Percentiles rank a stretch among this genome's conserved stretches.
Conservation (phyloP, 2,329 filamentous ascomycete species). For the Leptographium flavum region DNA sequence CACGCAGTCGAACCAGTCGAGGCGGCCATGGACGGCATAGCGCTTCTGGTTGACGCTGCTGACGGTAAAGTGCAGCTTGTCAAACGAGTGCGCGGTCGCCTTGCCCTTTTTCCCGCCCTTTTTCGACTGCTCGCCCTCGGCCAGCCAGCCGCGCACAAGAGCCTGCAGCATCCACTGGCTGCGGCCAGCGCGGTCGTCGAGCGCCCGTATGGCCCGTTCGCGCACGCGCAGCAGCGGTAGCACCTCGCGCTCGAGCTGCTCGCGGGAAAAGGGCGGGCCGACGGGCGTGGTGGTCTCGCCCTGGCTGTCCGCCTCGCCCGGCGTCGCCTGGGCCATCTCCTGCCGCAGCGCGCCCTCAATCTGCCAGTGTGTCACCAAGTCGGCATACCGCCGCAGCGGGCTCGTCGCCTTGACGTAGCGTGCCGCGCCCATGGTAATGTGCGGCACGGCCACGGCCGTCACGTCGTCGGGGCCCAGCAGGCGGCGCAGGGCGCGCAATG, state of each 20-base stretch:
- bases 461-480: constrained; percentile 37
- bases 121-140: constrained; percentile 4
- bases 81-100: constrained; percentile 21
- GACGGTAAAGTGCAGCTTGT: constrained; percentile 34
- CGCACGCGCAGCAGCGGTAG: constrained; percentile 37
- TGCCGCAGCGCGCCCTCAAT: constrained; percentile 42
- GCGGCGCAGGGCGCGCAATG: constrained; percentile 18
- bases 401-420: constrained; percentile 51
- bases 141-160: constrained; percentile 44
- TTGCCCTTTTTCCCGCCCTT: background rate
- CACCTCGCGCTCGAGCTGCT: constrained; percentile 25
- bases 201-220: constrained; percentile 32
- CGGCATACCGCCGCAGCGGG: constrained; percentile 49
- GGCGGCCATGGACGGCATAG: constrained; percentile 22
- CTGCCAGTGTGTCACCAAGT: constrained; percentile 53
- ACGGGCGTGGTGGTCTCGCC: background rate
- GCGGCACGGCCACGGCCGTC: constrained; percentile 35
- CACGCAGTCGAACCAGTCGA: constrained; percentile 35
- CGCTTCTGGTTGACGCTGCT: constrained; percentile 17
- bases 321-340: constrained; percentile 19
- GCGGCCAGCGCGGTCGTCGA: constrained; percentile 28
- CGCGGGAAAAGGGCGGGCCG: constrained; percentile 25
- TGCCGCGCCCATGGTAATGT: constrained; percentile 42
- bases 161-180: constrained; percentile 44
- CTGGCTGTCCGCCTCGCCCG: background rate